Evolutionary conservation across 495 filamentous ascomycete species (phyloP), one percentile per base, ranked within the genome.

Genomic region (Parathielavia appendiculata): DNA sequence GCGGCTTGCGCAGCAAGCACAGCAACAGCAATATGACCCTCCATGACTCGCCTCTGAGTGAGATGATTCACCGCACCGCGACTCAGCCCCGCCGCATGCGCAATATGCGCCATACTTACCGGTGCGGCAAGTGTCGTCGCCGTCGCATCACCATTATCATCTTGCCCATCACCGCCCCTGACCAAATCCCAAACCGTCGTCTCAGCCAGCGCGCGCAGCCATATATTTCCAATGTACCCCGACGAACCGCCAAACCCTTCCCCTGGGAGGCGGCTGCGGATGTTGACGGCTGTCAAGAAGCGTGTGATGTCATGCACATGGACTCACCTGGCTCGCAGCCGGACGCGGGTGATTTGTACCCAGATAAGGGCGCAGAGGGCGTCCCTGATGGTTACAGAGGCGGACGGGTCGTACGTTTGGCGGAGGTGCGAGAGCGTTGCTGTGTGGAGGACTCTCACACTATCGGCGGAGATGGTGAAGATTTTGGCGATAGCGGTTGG

Each of bases 311-410:
- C 47, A 13, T 34, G 6, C 5, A 16, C 22, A 7, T 2, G n/a
- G 47, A 64, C 50, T 13, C 49, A 53, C 13, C 39, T 16, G 22
- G 51, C 51, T 13, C n/a, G 35, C 12, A 48, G 39, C 5, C 61
- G 47, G 10, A 36, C 61, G 46, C 61, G 61, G 1, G 54, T 64
- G 34, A 60, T 30, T 41, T 51, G 30, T 5, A 64, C 0, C 61
- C 61, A 64, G 23, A 22, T 11, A 1, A 64, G 41, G 13, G n/a
- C 61, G 14, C 53, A 59, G 34, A 64, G 20, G 4, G 47, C 23
- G 54, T 60, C 61, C 1, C 39, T 23, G 1, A 6, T 32, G 5
- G 57, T 50, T 14, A 57, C 45, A 20, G 59, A 63, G 4, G 46
- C 26, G 32, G 9, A 0, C 19, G 13, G 22, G 34, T 30, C 51